Conservation (phyloP, 768 basidiomycete species). For the Chalciporus pseudorubinellus region DNA sequence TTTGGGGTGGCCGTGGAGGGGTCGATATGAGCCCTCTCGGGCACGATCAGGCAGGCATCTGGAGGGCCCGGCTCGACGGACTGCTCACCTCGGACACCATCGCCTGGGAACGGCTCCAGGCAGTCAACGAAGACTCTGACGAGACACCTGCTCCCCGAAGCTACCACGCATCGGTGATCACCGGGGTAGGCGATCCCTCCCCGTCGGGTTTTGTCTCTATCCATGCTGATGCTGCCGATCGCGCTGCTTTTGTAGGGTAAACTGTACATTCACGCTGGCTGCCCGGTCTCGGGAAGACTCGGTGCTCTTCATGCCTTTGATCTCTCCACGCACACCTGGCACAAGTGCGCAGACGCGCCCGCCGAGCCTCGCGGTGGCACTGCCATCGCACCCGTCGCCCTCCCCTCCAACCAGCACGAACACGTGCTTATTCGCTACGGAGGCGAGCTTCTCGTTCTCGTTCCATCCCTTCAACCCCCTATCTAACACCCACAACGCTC, state of each 20-base stretch:
- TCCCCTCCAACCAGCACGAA: slow-evolving; percentile 5
- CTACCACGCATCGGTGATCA: slow-evolving; percentile 35
- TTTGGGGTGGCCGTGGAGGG: slow-evolving; percentile 49
- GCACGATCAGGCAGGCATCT: slow-evolving; percentile 28
- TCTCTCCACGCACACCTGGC: slow-evolving; percentile 29
- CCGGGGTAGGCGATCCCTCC: slow-evolving; percentile 22
- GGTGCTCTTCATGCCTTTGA: slow-evolving; percentile 35
- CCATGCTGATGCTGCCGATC: not conserved
- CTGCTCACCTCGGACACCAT: not conserved
- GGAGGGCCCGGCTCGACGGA: slow-evolving; percentile 21
- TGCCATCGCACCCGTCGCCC: slow-evolving; percentile 30
- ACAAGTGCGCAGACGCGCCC: slow-evolving; percentile 35
- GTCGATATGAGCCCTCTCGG: slow-evolving; percentile 37
- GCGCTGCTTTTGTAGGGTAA: slow-evolving; percentile 19
- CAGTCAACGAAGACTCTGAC: slow-evolving; percentile 24
- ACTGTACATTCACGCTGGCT: slow-evolving; percentile 42
- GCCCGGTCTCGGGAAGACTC: slow-evolving; percentile 37
- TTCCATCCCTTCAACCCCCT: not conserved
- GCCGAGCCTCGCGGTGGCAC: slow-evolving; percentile 41
- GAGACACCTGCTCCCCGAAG: slow-evolving; percentile 34
- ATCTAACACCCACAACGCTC: not conserved
- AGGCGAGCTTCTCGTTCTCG: slow-evolving; percentile 14
- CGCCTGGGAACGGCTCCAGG: slow-evolving; percentile 32
- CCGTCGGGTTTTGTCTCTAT: not conserved
- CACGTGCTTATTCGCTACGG: slow-evolving; percentile 39